Percentiles rank a stretch among this genome's conserved stretches.
Conservation (phyloP, 2,329 filamentous ascomycete genomes). For the Cytospora piceae region DNA sequence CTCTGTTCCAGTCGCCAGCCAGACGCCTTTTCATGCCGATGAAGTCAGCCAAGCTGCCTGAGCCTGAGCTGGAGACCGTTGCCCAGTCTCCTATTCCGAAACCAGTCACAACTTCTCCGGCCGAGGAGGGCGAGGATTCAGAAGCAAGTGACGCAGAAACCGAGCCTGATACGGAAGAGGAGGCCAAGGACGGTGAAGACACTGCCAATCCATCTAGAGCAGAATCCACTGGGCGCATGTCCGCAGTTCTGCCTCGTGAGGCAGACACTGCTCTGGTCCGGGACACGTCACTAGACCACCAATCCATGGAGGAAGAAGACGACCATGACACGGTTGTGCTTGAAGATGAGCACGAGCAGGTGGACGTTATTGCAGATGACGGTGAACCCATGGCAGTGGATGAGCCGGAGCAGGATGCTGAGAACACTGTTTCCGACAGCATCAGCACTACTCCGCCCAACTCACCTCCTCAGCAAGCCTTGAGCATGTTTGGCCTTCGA, state of each 20-base stretch:
- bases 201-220: not conserved
- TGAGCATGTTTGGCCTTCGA: constrained; percentile 49
- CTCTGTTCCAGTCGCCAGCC: constrained; percentile 52
- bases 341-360: constrained; percentile 29
- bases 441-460: constrained; percentile 37
- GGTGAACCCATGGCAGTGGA: constrained; percentile 36
- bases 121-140: constrained; percentile 10
- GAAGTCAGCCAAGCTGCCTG: constrained; percentile 43
- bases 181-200: constrained; percentile 20
- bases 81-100: constrained; percentile 27
- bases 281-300: constrained; percentile 9
- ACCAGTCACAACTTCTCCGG: constrained; percentile 11
- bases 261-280: constrained; percentile 36
- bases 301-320: constrained; percentile 23
- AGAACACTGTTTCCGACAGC: constrained; percentile 25
- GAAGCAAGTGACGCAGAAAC: not conserved
- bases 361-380: constrained; percentile 4
- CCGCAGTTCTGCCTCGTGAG: constrained; percentile 37
- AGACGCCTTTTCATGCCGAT: constrained; percentile 41
- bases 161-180: constrained; percentile 9
- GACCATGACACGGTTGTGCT: constrained; percentile 31
- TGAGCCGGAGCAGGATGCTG: constrained; percentile 37
- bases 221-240: constrained; percentile 24
- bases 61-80: constrained; percentile 32
- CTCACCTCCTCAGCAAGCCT: constrained; percentile 36